Conservation (phyloP, 768 basidiomycete species). For the Paxillus involutus region DNA sequence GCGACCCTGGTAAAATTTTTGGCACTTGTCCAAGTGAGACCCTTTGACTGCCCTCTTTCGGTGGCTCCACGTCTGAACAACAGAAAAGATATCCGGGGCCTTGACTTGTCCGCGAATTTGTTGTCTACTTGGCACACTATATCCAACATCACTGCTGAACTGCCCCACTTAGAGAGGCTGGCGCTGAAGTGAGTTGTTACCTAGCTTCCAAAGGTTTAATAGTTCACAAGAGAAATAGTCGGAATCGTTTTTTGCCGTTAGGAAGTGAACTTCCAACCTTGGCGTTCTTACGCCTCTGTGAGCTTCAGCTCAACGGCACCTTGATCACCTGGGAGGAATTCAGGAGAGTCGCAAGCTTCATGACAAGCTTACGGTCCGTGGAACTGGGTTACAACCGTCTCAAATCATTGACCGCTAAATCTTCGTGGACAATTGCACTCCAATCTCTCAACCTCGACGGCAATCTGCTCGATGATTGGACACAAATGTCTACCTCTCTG, state of each 20-base stretch:
- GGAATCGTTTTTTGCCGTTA: conserved; percentile 58
- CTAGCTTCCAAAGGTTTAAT: conserved; percentile 12
- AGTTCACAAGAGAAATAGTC: conserved; percentile 42
- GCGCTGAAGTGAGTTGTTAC: conserved; percentile 71
- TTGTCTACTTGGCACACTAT: conserved; percentile 71
- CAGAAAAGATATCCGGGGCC: conserved; percentile 63
- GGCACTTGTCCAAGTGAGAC: conserved; percentile 68
- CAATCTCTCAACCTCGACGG: conserved; percentile 67
- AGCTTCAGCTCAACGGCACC: conserved; percentile 75
- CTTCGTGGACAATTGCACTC: conserved; percentile 30
- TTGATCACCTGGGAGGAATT: conserved; percentile 73
- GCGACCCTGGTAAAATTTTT: conserved; percentile 51
- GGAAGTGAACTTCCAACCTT: conserved; percentile 29
- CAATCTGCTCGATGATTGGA: conserved; percentile 64
- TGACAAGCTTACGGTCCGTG: conserved; percentile 54
- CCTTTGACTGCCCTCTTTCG: conserved; percentile 13
- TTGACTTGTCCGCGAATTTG: conserved; percentile 81
- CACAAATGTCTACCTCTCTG: conserved; percentile 44
- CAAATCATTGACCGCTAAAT: conserved; percentile 25
- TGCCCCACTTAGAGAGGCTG: conserved; percentile 63
- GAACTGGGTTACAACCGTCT: conserved; percentile 76
- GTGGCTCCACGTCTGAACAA: conserved; percentile 12
- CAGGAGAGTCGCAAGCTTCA: conserved; percentile 43
- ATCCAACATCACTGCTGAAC: conserved; percentile 57
- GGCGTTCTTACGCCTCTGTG: conserved; percentile 53